Conservation (phyloP, 352 stramenopile species). For the Phytophthora quininea region DNA sequence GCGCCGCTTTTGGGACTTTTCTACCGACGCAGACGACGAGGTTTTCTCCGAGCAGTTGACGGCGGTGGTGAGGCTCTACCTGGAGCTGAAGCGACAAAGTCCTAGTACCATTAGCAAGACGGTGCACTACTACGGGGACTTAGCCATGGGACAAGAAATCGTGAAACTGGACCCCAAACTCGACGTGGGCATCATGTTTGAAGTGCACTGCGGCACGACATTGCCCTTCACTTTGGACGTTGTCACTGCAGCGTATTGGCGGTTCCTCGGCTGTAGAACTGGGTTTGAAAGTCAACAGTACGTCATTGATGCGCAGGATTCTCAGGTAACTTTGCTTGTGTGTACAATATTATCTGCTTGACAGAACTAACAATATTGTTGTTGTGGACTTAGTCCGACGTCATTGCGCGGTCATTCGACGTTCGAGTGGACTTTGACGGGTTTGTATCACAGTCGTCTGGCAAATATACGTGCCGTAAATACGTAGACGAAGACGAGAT, state of each 20-base stretch:
- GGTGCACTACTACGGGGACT: slow-evolving; percentile 4
- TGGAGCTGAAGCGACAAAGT: slow-evolving; percentile 4
- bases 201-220: neutral
- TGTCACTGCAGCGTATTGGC: slow-evolving; percentile 9
- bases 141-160: slow-evolving; percentile 6
- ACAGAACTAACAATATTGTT: neutral
- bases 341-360: neutral
- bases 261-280: neutral
- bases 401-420: slow-evolving; percentile 4
- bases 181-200: slow-evolving; percentile 9
- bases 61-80: neutral
- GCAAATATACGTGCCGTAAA: slow-evolving; percentile 29
- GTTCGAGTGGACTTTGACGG: neutral
- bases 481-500: slow-evolving; percentile 38
- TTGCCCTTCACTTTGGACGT: slow-evolving; percentile 14
- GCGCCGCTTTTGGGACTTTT: neutral
- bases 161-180: neutral
- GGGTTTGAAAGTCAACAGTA: neutral
- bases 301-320: neutral
- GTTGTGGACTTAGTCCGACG: neutral
- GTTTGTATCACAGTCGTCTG: neutral
- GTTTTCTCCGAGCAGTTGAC: slow-evolving; percentile 14
- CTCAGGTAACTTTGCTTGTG: slow-evolving; percentile 2
- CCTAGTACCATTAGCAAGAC: neutral
- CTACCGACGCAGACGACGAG: neutral